Evolutionary conservation across 1,139 yeast genomes (phyloP).

Genomic region (Tardiomyces blankii): DNA sequence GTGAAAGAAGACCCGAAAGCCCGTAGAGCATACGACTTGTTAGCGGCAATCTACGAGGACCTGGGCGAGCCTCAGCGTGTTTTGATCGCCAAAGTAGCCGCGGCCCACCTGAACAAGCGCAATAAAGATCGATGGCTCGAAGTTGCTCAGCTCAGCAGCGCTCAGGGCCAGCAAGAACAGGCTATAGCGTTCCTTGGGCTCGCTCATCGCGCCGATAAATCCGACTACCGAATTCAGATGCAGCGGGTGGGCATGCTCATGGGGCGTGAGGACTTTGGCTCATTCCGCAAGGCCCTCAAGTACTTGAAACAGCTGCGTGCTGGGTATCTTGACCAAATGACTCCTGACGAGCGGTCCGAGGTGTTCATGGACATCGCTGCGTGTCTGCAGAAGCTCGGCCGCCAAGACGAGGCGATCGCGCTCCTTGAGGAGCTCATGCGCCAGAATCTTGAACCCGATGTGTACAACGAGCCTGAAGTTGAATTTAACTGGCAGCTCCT

Average conservation of each 20-base stretch:
- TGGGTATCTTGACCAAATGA: background rate
- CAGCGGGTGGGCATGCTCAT: slow-evolving; percentile 15
- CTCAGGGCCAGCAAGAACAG: slow-evolving; percentile 63
- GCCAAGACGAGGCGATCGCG: slow-evolving; percentile 70
- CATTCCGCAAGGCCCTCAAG: background rate
- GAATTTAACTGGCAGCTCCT: slow-evolving; percentile 79
- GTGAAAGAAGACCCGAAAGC: slow-evolving; percentile 67
- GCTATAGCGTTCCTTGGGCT: slow-evolving; percentile 75
- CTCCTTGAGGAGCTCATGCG: slow-evolving; percentile 57
- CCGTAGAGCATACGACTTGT: slow-evolving; percentile 70
- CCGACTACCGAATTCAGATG: slow-evolving; percentile 36
- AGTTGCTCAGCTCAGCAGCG: slow-evolving; percentile 66
- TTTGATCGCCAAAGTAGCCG: slow-evolving; percentile 62
- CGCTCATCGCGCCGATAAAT: slow-evolving; percentile 51
- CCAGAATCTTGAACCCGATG: slow-evolving; percentile 3
- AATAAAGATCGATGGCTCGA: slow-evolving; percentile 77
- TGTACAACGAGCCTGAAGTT: slow-evolving; percentile 13
- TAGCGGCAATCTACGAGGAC: slow-evolving; percentile 73
- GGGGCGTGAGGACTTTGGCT: slow-evolving; percentile 5
- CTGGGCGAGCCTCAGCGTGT: slow-evolving; percentile 60
- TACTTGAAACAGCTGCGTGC: background rate
- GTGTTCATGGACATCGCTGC: slow-evolving; percentile 67
- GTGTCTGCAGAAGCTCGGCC: slow-evolving; percentile 62
- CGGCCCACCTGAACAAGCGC: slow-evolving; percentile 42
- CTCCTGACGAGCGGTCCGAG: slow-evolving; percentile 22